A percentile compares a stretch with the other conserved stretches of the same genome.
These are phyloP conservation scores for Quercus ilex DNA, from an alignment of 306 rosid species.

Conservation along the genomic window DNA sequence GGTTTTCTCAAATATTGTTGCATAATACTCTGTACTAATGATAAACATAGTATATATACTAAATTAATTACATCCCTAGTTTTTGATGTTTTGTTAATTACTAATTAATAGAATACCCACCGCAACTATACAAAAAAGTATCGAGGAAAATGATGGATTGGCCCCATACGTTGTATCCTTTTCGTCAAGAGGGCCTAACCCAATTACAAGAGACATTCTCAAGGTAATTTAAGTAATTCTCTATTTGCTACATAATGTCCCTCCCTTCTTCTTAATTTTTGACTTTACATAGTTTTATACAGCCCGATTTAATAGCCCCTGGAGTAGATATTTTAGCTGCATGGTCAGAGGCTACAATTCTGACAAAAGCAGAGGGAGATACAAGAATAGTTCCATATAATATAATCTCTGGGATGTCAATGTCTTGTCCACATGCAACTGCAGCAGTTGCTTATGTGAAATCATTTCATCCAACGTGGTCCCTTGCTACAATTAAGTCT, in stretches of 20 bases:
- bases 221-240: too few relatives aligned
- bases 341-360: background rate
- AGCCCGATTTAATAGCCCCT: too few relatives aligned
- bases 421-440: slow-evolving; percentile 52
- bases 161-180: slow-evolving; percentile 32
- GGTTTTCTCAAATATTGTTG: too few relatives aligned
- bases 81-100: background rate
- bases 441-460: slow-evolving; percentile 43
- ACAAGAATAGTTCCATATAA: background rate
- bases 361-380: background rate
- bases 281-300: too few relatives aligned
- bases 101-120: slow-evolving; percentile 11
- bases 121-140: slow-evolving; percentile 33
- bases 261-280: too few relatives aligned
- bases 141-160: background rate
- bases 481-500: slow-evolving; percentile 40
- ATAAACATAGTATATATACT: too few relatives aligned
- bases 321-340: slow-evolving; percentile 45
- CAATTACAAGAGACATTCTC: too few relatives aligned
- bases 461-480: slow-evolving; percentile 46
- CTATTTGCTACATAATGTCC: slow-evolving; percentile 19
- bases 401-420: slow-evolving; percentile 32
- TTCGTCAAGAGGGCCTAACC: slow-evolving; percentile 23
- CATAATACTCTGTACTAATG: too few relatives aligned
- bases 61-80: background rate